A percentile compares a stretch with the other conserved stretches of the same genome.
These are phyloP conservation scores for Arachnopeziza araneosa DNA, from an alignment of 2,329 filamentous ascomycete genomes.

Conservation along the genomic window DNA sequence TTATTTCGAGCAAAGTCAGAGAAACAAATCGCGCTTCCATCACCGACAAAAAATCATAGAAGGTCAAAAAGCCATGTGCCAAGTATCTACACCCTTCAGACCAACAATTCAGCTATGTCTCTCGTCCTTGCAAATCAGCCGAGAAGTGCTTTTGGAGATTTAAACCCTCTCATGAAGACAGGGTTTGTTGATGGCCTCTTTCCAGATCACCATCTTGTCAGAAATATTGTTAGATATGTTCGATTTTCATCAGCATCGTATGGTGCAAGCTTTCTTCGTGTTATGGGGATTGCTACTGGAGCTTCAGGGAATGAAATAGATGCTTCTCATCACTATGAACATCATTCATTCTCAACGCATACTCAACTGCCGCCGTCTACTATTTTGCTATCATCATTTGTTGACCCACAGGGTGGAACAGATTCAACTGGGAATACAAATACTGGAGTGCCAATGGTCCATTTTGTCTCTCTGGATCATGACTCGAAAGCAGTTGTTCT, in stretches of 20 bases:
- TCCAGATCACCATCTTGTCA: conserved; percentile 52
- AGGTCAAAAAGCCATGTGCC: conserved; percentile 28
- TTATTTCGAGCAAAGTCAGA: conserved; percentile 33
- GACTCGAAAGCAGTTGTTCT: conserved; percentile 51
- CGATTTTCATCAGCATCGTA: conserved; percentile 63
- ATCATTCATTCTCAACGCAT: conserved; percentile 59
- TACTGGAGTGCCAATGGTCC: conserved; percentile 48
- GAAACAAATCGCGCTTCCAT: conserved; percentile 26
- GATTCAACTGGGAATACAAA: conserved; percentile 45
- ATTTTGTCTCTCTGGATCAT: conserved; percentile 52
- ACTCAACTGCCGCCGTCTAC: conserved; percentile 52
- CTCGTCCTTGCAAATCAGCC: conserved; percentile 27
- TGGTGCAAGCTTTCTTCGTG: conserved; percentile 55
- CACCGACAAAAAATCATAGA: conserved; percentile 29
- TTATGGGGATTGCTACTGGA: conserved; percentile 56
- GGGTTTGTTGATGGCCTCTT: conserved; percentile 55
- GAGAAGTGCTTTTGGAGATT: conserved; percentile 28
- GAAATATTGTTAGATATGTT: conserved; percentile 60
- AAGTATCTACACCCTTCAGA: conserved; percentile 56
- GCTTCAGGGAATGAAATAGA: conserved; percentile 38
- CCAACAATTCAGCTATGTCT: conserved; percentile 35
- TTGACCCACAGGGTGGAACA: conserved; percentile 48
- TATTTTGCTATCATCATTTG: conserved; percentile 51
- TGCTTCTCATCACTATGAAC: conserved; percentile 45
- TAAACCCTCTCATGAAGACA: conserved; percentile 33